Evolutionary conservation across 2,329 filamentous ascomycete genomes (phyloP), one percentile per base, ranked within the genome.

Genomic region (Aspergillus felis): DNA sequence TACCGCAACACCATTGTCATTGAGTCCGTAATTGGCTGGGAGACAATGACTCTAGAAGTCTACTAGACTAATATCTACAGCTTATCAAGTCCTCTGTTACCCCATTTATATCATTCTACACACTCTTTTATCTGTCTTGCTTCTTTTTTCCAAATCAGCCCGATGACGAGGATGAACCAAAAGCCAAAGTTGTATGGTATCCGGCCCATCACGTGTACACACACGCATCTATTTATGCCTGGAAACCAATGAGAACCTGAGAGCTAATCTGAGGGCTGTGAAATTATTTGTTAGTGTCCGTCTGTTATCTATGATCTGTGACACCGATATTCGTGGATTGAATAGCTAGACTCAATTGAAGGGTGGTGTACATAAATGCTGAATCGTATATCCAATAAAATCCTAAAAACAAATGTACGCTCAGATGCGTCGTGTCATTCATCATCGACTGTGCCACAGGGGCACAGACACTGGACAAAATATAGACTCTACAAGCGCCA

Each of bases 101-200:
- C 14, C 32, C 32, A 5, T 38, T 17, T 38, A 38, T 17, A 38
- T 5, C 14, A 5, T 38, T 6, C 3, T 17, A 17, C 32, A 6
- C 32, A 7, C 14, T 46, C 27, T 5, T 4, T 6, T 47, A 4
- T n/a, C 32, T 42, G 3, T 53, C 24, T 46, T 50, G n/a, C 47
- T 25, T 46, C 29, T 8, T 25, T 28, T 7, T 24, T 25, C 25
- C 25, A 22, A 12, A 54, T 17, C 51, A 52, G 71, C 71, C 74
- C 74, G 50, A 64, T 77, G 75, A 77, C 70, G 75, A 77, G 65
- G 59, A 46, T 58, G 46, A 54, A 72, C 71, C 67, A 74, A 70
- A 77, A 77, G 75, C 75, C 76, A 78, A 77, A 78, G 68, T 75
- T 75, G 74, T 61, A 76, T 61, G 75, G 66, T 74, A 78, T 74